A percentile compares a stretch with the other conserved stretches of the same genome.
These are phyloP conservation scores for Cydonia oblonga DNA, from an alignment of 331 rosid species.

Conservation along the genomic window DNA sequence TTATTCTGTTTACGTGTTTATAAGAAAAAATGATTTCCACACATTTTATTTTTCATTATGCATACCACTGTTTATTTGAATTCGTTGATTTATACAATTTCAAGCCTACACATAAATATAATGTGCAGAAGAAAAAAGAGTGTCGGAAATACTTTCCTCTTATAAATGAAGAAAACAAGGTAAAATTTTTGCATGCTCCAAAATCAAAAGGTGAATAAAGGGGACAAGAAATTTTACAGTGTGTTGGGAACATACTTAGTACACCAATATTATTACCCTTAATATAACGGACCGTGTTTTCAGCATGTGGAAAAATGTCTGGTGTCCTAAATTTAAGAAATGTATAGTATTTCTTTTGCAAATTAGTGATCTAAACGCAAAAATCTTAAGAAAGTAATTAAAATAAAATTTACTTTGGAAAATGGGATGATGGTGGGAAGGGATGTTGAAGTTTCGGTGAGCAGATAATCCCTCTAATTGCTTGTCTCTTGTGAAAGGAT, in stretches of 20 bases:
- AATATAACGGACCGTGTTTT: too few relatives aligned
- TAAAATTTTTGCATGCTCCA: not conserved
- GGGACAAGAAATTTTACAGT: not conserved
- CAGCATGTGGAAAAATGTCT: too few relatives aligned
- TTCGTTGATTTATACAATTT: not conserved
- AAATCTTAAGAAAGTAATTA: not conserved
- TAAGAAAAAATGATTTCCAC: not conserved
- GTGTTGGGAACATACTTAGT: too few relatives aligned
- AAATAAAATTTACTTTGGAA: too few relatives aligned
- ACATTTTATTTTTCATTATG: not conserved
- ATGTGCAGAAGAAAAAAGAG: not conserved
- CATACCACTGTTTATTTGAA: not conserved
- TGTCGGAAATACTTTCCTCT: not conserved
- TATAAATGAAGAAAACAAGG: not conserved
- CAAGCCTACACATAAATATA: too few relatives aligned
- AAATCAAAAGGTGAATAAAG: not conserved
- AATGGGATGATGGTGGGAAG: not conserved
- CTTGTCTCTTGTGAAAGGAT: conserved; percentile 37
- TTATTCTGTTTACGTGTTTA: accelerated
- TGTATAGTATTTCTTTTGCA: too few relatives aligned
- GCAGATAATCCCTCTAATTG: conserved; percentile 53
- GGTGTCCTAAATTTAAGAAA: not conserved
- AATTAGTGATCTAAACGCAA: not conserved
- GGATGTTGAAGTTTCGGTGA: conserved; percentile 11
- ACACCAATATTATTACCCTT: too few relatives aligned